Base-by-base conservation (phyloP, 768 basidiomycete species). In the Panaeolus papilionaceus region DNA sequence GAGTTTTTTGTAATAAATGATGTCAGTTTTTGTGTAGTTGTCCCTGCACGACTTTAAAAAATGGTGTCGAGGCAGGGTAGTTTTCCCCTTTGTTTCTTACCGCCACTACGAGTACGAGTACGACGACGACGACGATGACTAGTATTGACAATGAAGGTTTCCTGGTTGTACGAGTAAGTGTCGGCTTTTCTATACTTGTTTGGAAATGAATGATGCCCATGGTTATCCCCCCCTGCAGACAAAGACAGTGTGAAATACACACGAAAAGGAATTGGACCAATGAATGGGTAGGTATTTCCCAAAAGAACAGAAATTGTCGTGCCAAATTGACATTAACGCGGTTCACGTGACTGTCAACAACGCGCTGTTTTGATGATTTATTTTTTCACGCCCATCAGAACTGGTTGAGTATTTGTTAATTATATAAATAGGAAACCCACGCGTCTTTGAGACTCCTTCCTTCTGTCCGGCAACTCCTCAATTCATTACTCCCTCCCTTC, bases 61-160 rank as follows among this genome's bases (percentile, higher is more conserved):
- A 40, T 40, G 39, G 42, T 44, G 18, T 18, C 16, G 42, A 6
- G 42, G 11, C 14, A 14, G 18, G 39, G 39, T 10, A 14, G 14
- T 10, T 8, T 44, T 44, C 14, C 14, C 42, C 42, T 44, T 44
- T 18, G 20, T 49, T 49, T 23, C 47, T 49, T 49, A 72, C 80
- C 0, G 68, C 80, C 12, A 68, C 80, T 37, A 45, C 81, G 0
- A 78, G 82, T 10, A 75, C 79, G 5, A 69, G 82, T 67, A 65
- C 72, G 2, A 62, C 63, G 18, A 62, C 64, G 8, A 45, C 73
- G n/a, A 66, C 71, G 16, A 37, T 79, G 4, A 62, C 73, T 33
- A 33, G 33, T 33, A 33, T 33, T 33, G 8, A 70, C 78, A 33
- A 45, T 7, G 44, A 45, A 45, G 44, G 44, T 18, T 45, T 18